These are phyloP conservation scores for Trametes cingulata DNA, from an alignment of 768 basidiomycete genomes.

Conservation along the genomic window DNA sequence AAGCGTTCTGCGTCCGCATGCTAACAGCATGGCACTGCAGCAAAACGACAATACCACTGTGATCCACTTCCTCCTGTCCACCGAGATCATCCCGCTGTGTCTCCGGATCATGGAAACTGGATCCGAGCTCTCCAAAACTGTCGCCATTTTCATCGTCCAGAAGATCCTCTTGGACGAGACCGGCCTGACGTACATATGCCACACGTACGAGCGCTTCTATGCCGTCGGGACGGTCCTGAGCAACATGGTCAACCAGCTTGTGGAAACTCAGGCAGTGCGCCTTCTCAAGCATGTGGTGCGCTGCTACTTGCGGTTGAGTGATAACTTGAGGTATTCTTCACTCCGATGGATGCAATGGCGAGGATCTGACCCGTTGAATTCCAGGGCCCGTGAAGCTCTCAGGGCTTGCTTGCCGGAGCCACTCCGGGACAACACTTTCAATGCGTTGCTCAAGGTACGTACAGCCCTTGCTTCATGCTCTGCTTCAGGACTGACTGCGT, in stretches of 20 bases:
- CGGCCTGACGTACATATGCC: slow-evolving; percentile 97
- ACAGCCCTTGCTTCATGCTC: background rate
- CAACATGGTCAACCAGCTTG: slow-evolving; percentile 98
- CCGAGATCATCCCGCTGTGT: slow-evolving; percentile 99
- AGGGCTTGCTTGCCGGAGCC: slow-evolving; percentile 96
- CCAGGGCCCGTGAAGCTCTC: slow-evolving; percentile 91
- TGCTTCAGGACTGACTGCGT: background rate
- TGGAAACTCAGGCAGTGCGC: slow-evolving; percentile 96
- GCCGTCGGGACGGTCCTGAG: slow-evolving; percentile 97
- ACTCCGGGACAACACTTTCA: slow-evolving; percentile 91
- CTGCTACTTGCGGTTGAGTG: slow-evolving; percentile 93
- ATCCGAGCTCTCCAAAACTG: slow-evolving; percentile 96
- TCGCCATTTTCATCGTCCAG: slow-evolving; percentile 99
- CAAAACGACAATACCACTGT: slow-evolving; percentile 99
- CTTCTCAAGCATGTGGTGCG: slow-evolving; percentile 97
- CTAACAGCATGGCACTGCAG: slow-evolving; percentile 38
- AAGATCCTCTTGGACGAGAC: slow-evolving; percentile 97
- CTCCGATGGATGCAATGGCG: background rate
- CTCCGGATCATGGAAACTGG: slow-evolving; percentile 99
- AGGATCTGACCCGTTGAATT: slow-evolving; percentile 1
- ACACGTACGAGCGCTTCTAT: slow-evolving; percentile 99
- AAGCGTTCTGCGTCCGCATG: background rate
- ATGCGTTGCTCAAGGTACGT: slow-evolving; percentile 81
- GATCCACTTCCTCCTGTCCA: slow-evolving; percentile 97
- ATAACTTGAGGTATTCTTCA: slow-evolving; percentile 77